Conservation (phyloP, 1,139 yeast genomes). For the Yamadazyma atlantica region DNA sequence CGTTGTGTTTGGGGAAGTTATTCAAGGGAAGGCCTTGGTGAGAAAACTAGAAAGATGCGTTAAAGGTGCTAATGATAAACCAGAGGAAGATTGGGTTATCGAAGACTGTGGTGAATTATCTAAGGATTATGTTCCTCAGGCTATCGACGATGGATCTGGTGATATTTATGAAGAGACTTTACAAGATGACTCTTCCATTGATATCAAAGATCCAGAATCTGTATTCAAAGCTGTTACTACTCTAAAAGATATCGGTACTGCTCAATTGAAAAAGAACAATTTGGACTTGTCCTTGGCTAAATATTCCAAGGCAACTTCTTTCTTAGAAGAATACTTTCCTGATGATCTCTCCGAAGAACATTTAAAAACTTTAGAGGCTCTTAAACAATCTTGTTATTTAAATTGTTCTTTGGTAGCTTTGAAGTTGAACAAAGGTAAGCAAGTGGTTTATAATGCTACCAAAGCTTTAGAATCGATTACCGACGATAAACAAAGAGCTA, state of each 20-base stretch:
- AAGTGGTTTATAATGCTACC: constrained; percentile 59
- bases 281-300: constrained; percentile 58
- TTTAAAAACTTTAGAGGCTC: constrained; percentile 44
- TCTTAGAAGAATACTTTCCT: constrained; percentile 72
- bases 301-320: constrained; percentile 68
- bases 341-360: constrained; percentile 62
- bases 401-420: constrained; percentile 77
- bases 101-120: constrained; percentile 80
- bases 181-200: constrained; percentile 70
- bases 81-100: constrained; percentile 63
- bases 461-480: constrained; percentile 67
- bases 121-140: constrained; percentile 49
- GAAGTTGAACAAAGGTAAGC: constrained; percentile 57
- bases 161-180: constrained; percentile 78
- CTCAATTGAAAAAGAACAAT: constrained; percentile 65
- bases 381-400: constrained; percentile 63
- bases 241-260: constrained; percentile 81
- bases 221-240: constrained; percentile 64
- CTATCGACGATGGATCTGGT: constrained; percentile 76
- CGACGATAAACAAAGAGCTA: constrained; percentile 66
- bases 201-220: constrained; percentile 55
- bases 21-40: constrained; percentile 79
- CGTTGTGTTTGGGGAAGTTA: constrained; percentile 90
- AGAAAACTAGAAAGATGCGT: constrained; percentile 71
- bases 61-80: constrained; percentile 64